Percentiles rank a stretch among this genome's conserved stretches.
Conservation (phyloP, 192 early-diverging fungal species). For the Coemansia sp. region DNA sequence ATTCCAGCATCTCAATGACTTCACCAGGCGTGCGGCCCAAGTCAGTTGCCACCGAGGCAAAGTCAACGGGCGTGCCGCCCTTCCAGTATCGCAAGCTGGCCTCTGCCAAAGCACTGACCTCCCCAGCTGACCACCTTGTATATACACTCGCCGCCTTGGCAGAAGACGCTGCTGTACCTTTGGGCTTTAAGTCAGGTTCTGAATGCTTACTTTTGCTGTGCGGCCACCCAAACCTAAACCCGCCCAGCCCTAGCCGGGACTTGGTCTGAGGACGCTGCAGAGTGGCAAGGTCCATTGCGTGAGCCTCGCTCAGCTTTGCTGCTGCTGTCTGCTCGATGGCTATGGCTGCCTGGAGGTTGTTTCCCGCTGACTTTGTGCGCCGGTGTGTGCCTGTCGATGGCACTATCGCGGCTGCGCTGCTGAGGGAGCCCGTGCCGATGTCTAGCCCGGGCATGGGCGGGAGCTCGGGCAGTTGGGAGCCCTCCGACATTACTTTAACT, state of each 20-base stretch:
- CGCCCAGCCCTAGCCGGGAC: conserved; percentile 20
- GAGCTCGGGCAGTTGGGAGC: conserved; percentile 19
- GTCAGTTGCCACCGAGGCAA: conserved; percentile 12
- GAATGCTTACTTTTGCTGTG: conserved; percentile 11
- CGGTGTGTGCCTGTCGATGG: conserved; percentile 9
- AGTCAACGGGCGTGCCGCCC: conserved; percentile 21
- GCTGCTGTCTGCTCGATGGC: neutral
- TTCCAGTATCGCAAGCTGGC: conserved; percentile 29
- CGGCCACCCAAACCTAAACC: conserved; percentile 21
- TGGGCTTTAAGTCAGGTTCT: no score
- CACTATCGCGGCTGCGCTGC: conserved; percentile 4
- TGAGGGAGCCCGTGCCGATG: conserved; percentile 2
- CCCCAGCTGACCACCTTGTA: conserved; percentile 29
- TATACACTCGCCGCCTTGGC: neutral
- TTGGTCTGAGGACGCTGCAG: conserved; percentile 1
- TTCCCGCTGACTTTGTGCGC: conserved; percentile 16
- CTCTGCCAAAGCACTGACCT: conserved; percentile 23
- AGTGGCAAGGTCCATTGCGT: neutral
- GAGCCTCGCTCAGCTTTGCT: neutral
- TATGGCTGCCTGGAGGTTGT: conserved; percentile 3
- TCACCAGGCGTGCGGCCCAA: conserved; percentile 18
- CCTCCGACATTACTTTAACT: conserved; percentile 18
- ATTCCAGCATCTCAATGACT: conserved; percentile 42
- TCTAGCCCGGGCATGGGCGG: conserved; percentile 30
- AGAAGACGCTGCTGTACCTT: no score